Evolutionary conservation across 257 asterid species (phyloP), one percentile per base, ranked within the genome.

Genomic region (Leptodermis oblonga): DNA sequence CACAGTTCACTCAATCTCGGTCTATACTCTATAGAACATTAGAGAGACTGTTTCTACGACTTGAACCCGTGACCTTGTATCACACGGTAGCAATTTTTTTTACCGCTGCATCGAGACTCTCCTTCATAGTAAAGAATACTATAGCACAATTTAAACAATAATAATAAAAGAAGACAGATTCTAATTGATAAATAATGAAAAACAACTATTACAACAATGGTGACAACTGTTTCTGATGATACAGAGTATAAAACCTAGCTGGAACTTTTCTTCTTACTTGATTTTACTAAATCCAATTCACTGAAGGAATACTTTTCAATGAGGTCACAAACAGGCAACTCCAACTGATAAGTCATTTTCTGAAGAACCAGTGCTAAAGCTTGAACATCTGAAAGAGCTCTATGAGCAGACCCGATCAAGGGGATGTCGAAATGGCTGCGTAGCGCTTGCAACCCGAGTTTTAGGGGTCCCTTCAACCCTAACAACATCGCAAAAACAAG

Each of bases 381-480:
- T 75, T 83, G 86, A 60, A 89, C 99, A 53, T 91, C 99, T 7
- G 88, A 81, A 42, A 89, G 75, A 12, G 99, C 98, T 77, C 98
- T 83, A 69, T 93, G 97, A 5, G 96, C 92, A 42, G 84, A 65
- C 48, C 96, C 96, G 9, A 74, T 65, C 59, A 82, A 65, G 5
- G 87, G 88, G 81, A 93, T 86, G 42, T 60, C 42, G 61, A 81
- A 93, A 80, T 79, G 68, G 59, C 88, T 82, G 1, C 94, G 75
- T 3, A 92, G 88, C 53, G 86, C 84, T 82, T 86, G 86, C 74
- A 93, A 76, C n/a, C 82, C 62, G 39, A 33, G 54, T 68, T 71
- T 83, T 61, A 81, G 33, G 62, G 78, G 76, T 49, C 48, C 86
- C 70, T 86, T 81, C 1, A 73, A 14, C 46, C 94, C 98, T 93